A percentile compares a stretch with the other conserved stretches of the same genome.
Conservation (phyloP, 495 filamentous ascomycete genomes). For the Stereocaulon alpinum region DNA sequence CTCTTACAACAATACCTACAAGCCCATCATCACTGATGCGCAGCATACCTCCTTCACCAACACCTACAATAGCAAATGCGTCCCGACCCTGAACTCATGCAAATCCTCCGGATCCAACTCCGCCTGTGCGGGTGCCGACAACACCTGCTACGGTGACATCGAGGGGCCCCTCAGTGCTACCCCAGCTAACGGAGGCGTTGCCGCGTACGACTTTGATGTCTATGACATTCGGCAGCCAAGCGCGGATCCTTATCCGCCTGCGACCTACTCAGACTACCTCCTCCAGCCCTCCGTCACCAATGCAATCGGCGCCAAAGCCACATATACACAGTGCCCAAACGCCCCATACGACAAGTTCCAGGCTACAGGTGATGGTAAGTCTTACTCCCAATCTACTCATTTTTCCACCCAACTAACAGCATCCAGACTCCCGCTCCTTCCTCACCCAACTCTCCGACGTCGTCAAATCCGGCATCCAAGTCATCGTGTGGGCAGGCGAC, state of each 20-base stretch:
- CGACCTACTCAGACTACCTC: slow-evolving; percentile 39
- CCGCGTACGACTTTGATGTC: slow-evolving; percentile 35
- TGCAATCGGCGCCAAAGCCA: slow-evolving; percentile 41
- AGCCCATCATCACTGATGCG: slow-evolving; percentile 35
- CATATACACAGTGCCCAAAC: slow-evolving; percentile 38
- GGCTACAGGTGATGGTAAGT: slow-evolving; percentile 37
- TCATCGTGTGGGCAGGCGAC: slow-evolving; percentile 47
- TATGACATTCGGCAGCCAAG: slow-evolving; percentile 41
- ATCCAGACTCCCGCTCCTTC: slow-evolving; percentile 36
- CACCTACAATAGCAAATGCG: slow-evolving; percentile 33
- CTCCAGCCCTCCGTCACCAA: slow-evolving; percentile 30
- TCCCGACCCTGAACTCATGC: slow-evolving; percentile 34
- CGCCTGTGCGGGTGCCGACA: slow-evolving; percentile 35
- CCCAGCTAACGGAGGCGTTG: slow-evolving; percentile 35
- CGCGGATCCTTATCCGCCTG: slow-evolving; percentile 38
- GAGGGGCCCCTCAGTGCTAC: slow-evolving; percentile 30
- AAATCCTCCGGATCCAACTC: slow-evolving; percentile 26
- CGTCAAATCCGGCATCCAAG: slow-evolving; percentile 37
- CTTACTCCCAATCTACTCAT: background rate
- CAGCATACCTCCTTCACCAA: slow-evolving; percentile 31
- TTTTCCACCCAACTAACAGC: background rate
- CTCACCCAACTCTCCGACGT: slow-evolving; percentile 38
- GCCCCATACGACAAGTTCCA: slow-evolving; percentile 33
- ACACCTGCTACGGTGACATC: slow-evolving; percentile 34
- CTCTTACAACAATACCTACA: slow-evolving; percentile 43